Evolutionary conservation across 192 early-diverging fungal genomes (phyloP), one percentile per base, ranked within the genome.

Genomic region (Coemansia sp.): DNA sequence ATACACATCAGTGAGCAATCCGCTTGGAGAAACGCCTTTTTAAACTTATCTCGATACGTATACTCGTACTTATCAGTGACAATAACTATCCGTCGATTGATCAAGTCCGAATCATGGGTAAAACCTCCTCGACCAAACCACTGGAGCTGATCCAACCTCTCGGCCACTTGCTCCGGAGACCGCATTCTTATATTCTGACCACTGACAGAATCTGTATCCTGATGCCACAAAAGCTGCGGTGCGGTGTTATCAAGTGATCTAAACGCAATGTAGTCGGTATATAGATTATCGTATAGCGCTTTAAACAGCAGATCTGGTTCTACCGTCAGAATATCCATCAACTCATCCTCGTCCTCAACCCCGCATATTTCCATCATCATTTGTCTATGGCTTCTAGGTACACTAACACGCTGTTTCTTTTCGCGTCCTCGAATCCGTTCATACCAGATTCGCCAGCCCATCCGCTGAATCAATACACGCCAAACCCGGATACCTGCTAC

Each of bases 261-360:
- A 25, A 80, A 71, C 16, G 77, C 61, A 16, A 7, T 42, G 31
- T 74, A 75, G 56, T 71, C 73, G 2, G 40, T 31, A 61, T 55
- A 48, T 8, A 81, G 38, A 25, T 81, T 51, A 36, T 68, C 78
- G 48, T 56, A 81, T 1, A 75, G 12, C 14, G 78, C 78, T 48
- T 81, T 81, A 52, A 81, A 81, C 60, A 81, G 51, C 40, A 81
- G 36, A 33, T 81, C 78, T 1, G 78, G 78, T 51, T 75, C 73
- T 0, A 33, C 17, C 1, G 33, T 32, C 63, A 81, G 17, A 29
- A 75, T 68, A 10, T 61, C 69, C 60, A 63, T 45, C 29, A 75
- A 48, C 51, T 67, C 78, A 6, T 31, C 42, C 22, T 75, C 73
- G 34, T 45, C 70, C 16, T 48, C 57, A 0, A 81, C 73, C 20